A percentile compares a stretch with the other conserved stretches of the same genome.
Evolutionary conservation across 768 basidiomycete genomes (phyloP).

Genomic region (Lactifluus piperatus): DNA sequence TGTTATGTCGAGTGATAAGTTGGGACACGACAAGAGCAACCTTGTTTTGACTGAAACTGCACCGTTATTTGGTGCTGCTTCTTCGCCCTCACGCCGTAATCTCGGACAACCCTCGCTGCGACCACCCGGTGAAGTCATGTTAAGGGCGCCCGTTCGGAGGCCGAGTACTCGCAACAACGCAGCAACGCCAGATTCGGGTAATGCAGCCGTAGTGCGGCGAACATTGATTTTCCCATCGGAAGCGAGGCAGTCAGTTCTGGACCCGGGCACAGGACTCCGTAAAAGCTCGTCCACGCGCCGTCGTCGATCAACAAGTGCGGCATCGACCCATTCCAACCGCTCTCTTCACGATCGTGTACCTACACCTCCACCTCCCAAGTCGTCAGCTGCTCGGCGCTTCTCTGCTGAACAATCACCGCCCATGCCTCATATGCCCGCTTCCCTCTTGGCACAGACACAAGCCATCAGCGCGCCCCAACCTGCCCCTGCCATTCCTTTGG

Average conservation of each 20-base stretch:
- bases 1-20: conserved; percentile 26
- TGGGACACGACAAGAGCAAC: background rate
- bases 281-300: conserved; percentile 35
- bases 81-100: conserved; percentile 23
- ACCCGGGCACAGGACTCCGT: conserved; percentile 31
- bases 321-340: conserved; percentile 50
- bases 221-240: conserved; percentile 77
- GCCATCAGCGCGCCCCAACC: conserved; percentile 30
- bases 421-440: conserved; percentile 52
- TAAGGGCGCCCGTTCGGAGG: conserved; percentile 7
- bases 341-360: conserved; percentile 77
- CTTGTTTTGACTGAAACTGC: background rate
- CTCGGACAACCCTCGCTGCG: conserved; percentile 1
- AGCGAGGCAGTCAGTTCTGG: conserved; percentile 44
- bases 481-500: conserved; percentile 35
- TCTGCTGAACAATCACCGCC: conserved; percentile 61
- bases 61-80: conserved; percentile 17
- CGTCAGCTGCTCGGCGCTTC: conserved; percentile 47
- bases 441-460: conserved; percentile 36
- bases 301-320: conserved; percentile 53
- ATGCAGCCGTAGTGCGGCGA: conserved; percentile 51
- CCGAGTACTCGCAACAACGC: conserved; percentile 1
- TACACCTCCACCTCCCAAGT: conserved; percentile 75
- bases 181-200: conserved; percentile 11
- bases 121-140: conserved; percentile 7